Percentiles rank a stretch among this genome's conserved stretches.
phyloP scores from a whole-genome alignment of 2,329 filamentous ascomycete species.

The Emericellopsis atlantica region DNA sequence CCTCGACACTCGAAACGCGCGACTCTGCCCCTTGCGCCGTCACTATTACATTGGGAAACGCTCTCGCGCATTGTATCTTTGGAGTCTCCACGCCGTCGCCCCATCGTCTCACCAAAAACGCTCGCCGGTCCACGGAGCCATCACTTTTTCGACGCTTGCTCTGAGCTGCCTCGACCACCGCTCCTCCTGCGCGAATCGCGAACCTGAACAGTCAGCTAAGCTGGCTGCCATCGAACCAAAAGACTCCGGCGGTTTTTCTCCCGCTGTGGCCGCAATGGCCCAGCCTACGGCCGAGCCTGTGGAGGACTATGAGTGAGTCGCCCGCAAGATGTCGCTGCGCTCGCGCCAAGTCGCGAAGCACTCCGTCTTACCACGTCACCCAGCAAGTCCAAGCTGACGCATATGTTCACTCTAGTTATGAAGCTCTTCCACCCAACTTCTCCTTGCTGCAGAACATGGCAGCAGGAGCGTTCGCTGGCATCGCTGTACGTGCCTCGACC shows the following conservation, averaged over 20 bases:
- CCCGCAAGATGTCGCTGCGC: slow-evolving; percentile 7
- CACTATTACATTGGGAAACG: no score
- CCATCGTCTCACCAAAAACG: no score
- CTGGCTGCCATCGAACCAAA: slow-evolving; percentile 50
- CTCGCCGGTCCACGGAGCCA: neutral
- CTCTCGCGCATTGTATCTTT: no score
- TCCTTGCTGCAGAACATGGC: slow-evolving; percentile 89
- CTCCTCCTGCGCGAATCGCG: neutral
- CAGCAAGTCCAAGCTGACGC: neutral
- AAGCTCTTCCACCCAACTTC: slow-evolving; percentile 88
- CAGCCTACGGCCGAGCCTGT: slow-evolving; percentile 50
- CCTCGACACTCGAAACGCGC: no score
- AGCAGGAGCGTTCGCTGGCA: slow-evolving; percentile 91
- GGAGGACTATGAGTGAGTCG: slow-evolving; percentile 53
- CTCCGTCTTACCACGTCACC: neutral
- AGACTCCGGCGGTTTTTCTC: slow-evolving; percentile 49
- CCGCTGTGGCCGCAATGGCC: slow-evolving; percentile 58
- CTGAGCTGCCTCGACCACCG: neutral
- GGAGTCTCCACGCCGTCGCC: no score
- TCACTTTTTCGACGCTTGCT: neutral
- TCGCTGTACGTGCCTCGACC: slow-evolving; percentile 54
- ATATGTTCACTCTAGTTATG: slow-evolving; percentile 46
- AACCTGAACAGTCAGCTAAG: slow-evolving; percentile 24
- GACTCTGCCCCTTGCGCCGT: no score
- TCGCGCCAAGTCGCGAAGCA: neutral